Percentiles rank a stretch among this genome's conserved stretches.
phyloP scores from a whole-genome alignment of 2,329 filamentous ascomycete genomes.

The Diplocarpon rosae region DNA sequence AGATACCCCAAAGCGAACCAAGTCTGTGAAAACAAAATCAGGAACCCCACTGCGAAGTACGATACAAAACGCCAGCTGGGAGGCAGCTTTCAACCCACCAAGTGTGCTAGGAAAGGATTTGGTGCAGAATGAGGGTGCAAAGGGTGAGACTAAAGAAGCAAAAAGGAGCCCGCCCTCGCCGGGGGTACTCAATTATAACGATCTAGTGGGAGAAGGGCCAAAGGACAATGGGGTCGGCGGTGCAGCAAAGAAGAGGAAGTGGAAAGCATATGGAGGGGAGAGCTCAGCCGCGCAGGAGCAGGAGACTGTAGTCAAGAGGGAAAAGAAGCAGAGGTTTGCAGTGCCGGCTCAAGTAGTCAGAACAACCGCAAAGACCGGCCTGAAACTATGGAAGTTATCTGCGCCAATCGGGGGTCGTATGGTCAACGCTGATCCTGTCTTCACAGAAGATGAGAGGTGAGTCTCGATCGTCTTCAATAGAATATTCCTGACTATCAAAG shows the following conservation, averaged over 20 bases:
- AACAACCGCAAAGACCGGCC: constrained; percentile 12
- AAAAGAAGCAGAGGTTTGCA: not conserved
- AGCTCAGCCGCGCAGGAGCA: not conserved
- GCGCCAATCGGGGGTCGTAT: constrained; percentile 55
- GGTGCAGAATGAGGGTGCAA: constrained; percentile 18
- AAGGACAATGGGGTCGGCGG: constrained; percentile 1
- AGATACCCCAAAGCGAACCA: constrained; percentile 24
- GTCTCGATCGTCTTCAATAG: constrained; percentile 19
- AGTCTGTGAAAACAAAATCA: constrained; percentile 15
- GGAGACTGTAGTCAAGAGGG: constrained; percentile 14
- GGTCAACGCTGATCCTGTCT: constrained; percentile 52
- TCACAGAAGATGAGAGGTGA: constrained; percentile 51
- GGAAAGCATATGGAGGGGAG: constrained; percentile 1
- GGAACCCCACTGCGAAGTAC: constrained; percentile 10
- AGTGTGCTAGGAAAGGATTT: constrained; percentile 4
- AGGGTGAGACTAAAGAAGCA: constrained; percentile 7
- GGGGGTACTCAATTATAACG: constrained; percentile 19
- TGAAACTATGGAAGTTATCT: constrained; percentile 44
- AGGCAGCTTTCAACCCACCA: constrained; percentile 21
- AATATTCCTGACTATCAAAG: constrained; percentile 27
- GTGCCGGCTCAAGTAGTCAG: not conserved
- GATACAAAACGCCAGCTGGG: constrained; percentile 17
- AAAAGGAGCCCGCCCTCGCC: constrained; percentile 8
- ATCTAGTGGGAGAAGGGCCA: constrained; percentile 5
- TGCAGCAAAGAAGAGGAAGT: constrained; percentile 2